These are phyloP conservation scores for Anisodus acutangulus DNA, from an alignment of 257 asterid genomes.

Conservation along the genomic window DNA sequence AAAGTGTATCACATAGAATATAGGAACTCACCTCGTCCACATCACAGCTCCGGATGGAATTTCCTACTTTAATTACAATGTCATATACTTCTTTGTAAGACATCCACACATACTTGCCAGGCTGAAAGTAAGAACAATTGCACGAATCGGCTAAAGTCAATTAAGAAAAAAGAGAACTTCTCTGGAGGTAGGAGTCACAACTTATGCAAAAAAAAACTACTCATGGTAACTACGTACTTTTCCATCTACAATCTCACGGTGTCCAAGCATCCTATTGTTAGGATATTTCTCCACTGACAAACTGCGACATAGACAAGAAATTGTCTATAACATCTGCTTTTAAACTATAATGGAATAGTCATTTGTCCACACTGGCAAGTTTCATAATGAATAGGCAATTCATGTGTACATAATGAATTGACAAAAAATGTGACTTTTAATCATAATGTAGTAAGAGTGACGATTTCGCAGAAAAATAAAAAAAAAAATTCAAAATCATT, in stretches of 20 bases:
- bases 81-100: slow-evolving; percentile 85
- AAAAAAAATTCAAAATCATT: not conserved
- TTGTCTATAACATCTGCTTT: not conserved
- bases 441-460: not conserved
- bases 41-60: slow-evolving; percentile 80
- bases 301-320: slow-evolving; percentile 50
- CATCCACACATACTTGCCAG: slow-evolving; percentile 83
- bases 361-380: not conserved
- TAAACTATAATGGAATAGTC: not conserved
- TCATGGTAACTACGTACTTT: slow-evolving; percentile 55
- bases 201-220: slow-evolving; percentile 32
- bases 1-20: not conserved
- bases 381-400: not conserved
- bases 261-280: slow-evolving; percentile 86
- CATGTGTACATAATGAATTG: not conserved
- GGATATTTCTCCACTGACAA: slow-evolving; percentile 85
- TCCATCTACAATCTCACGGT: slow-evolving; percentile 71
- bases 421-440: not conserved
- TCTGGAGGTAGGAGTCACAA: slow-evolving; percentile 21
- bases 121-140: slow-evolving; percentile 52
- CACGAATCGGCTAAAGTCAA: slow-evolving; percentile 22
- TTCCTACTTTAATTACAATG: slow-evolving; percentile 76
- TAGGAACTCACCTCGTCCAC: slow-evolving; percentile 65
- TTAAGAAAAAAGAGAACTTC: not conserved
- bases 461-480: not conserved